Conservation (phyloP, 345 rosid genomes). For the Acer saccharum region DNA sequence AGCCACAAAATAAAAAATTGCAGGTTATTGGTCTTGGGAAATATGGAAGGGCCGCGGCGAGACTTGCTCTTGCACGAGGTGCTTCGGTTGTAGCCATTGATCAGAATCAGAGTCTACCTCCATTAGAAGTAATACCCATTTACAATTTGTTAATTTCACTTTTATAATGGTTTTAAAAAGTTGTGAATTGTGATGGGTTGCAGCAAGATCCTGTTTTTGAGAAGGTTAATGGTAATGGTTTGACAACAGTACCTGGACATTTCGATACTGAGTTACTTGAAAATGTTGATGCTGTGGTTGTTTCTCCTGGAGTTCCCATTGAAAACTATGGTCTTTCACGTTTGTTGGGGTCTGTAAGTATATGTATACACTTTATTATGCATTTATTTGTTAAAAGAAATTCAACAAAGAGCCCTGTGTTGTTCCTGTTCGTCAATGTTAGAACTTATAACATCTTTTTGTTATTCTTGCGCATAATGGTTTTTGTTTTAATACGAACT, state of each 20-base stretch:
- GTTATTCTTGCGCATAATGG: neutral
- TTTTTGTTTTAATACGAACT: neutral
- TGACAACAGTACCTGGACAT: conserved; percentile 30
- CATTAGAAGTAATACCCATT: conserved; percentile 25
- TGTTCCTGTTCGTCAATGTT: neutral
- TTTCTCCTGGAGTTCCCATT: conserved; percentile 35
- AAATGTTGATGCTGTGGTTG: conserved; percentile 27
- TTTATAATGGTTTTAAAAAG: neutral
- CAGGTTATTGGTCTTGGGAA: conserved; percentile 38
- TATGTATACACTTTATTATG: neutral
- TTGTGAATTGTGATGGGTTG: conserved; percentile 3
- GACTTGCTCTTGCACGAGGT: conserved; percentile 41
- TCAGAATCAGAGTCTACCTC: conserved; percentile 28
- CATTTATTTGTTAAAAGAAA: too few relatives aligned
- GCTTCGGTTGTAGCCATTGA: conserved; percentile 41
- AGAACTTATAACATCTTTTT: neutral
- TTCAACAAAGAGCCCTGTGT: neutral
- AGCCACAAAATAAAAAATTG: neutral
- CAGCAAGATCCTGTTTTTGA: conserved; percentile 29
- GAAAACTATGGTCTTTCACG: conserved; percentile 28
- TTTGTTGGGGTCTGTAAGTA: conserved; percentile 36
- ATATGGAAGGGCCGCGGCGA: conserved; percentile 35
- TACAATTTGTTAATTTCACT: neutral
- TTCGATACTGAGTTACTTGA: conserved; percentile 18
- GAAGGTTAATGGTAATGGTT: conserved; percentile 20